Conservation (phyloP, 257 asterid genomes). For the Galeopsis tetrahit region DNA sequence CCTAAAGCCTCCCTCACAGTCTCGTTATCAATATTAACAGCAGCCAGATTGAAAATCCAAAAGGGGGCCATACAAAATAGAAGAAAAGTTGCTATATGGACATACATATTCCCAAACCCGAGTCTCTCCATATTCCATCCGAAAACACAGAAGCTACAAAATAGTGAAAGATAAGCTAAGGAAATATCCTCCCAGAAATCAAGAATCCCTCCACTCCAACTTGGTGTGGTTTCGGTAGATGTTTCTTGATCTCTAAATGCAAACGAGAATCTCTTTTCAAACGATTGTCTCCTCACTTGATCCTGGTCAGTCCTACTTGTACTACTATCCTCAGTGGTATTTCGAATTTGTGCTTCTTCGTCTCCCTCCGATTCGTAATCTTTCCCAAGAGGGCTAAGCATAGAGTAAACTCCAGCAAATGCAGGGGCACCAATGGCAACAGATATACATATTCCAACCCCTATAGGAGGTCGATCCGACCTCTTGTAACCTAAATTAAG, state of each 20-base stretch:
- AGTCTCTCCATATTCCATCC: slow-evolving; percentile 98
- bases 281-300: slow-evolving; percentile 55
- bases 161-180: slow-evolving; percentile 77
- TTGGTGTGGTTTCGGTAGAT: slow-evolving; percentile 54
- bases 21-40: slow-evolving; percentile 73
- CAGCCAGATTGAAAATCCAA: slow-evolving; percentile 85
- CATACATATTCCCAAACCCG: slow-evolving; percentile 94
- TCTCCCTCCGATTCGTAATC: slow-evolving; percentile 54
- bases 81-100: slow-evolving; percentile 85
- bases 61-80: slow-evolving; percentile 92
- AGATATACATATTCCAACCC: slow-evolving; percentile 71
- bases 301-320: slow-evolving; percentile 31
- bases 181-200: slow-evolving; percentile 94
- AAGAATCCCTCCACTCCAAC: slow-evolving; percentile 87
- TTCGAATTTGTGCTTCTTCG: slow-evolving; percentile 33
- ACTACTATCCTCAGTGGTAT: slow-evolving; percentile 43
- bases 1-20: slow-evolving; percentile 67
- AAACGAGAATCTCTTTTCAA: slow-evolving; percentile 67
- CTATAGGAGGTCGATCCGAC: slow-evolving; percentile 73
- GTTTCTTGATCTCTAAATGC: slow-evolving; percentile 48
- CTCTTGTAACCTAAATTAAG: slow-evolving; percentile 74
- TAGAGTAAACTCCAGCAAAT: slow-evolving; percentile 65
- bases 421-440: slow-evolving; percentile 85
- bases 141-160: slow-evolving; percentile 88
- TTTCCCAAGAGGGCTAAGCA: slow-evolving; percentile 85